A percentile compares a stretch with the other conserved stretches of the same genome.
These are phyloP conservation scores for Pittosporum tobira DNA, from an alignment of 129 eudicot species.

Conservation along the genomic window DNA sequence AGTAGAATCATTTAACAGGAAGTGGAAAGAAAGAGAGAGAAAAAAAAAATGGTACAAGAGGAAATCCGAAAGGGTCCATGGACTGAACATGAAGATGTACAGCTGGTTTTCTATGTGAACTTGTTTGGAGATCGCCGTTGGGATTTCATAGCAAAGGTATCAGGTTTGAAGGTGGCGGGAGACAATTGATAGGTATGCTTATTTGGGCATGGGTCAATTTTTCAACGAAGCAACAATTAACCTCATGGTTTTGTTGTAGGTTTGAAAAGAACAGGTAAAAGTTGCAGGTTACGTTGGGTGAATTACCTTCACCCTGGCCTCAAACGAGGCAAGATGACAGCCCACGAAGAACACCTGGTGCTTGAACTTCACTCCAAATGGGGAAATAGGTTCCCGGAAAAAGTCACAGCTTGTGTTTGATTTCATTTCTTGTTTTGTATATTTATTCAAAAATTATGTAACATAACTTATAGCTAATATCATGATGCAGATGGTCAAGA, in stretches of 20 bases:
- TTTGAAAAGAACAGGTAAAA: slow-evolving; percentile 91
- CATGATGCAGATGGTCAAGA: slow-evolving; percentile 74
- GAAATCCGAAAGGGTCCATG: slow-evolving; percentile 78
- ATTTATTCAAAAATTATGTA: too few species aligned
- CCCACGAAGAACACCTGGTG: slow-evolving; percentile 77
- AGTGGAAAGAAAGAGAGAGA: slow-evolving; percentile 8
- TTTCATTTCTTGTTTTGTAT: too few species aligned
- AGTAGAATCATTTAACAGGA: neutral
- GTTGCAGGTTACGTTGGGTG: slow-evolving; percentile 97
- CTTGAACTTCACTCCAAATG: slow-evolving; percentile 85
- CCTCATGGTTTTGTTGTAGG: slow-evolving; percentile 43
- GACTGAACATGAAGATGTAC: slow-evolving; percentile 86
- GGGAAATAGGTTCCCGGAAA: slow-evolving; percentile 69
- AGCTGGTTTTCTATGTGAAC: slow-evolving; percentile 57
- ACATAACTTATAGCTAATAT: neutral
- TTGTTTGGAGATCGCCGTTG: slow-evolving; percentile 82
- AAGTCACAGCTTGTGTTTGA: too few species aligned
- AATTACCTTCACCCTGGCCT: slow-evolving; percentile 91
- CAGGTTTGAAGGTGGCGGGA: slow-evolving; percentile 99
- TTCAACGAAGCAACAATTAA: slow-evolving; percentile 15
- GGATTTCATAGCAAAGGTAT: slow-evolving; percentile 91
- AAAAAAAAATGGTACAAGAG: slow-evolving; percentile 33
- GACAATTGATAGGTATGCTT: slow-evolving; percentile 39
- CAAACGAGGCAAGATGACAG: slow-evolving; percentile 92
- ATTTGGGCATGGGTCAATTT: slow-evolving; percentile 34